Percentiles rank a stretch among this genome's conserved stretches.
Conservation (phyloP, 768 basidiomycete genomes). For the Mycena vitilis region DNA sequence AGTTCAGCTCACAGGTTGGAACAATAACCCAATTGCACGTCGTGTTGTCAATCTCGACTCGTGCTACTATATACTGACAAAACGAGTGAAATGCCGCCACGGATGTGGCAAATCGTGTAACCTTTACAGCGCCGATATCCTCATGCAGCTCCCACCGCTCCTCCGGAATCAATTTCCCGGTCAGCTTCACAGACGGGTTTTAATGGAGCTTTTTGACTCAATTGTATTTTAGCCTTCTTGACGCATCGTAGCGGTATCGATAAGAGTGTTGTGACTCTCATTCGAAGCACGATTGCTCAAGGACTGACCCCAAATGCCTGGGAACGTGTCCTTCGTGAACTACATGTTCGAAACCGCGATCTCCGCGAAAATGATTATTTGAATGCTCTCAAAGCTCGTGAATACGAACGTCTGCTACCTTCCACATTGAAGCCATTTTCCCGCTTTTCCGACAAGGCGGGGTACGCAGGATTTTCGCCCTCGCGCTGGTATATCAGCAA, state of each 20-base stretch:
- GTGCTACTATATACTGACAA: conserved; percentile 36
- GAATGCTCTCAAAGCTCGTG: conserved; percentile 10
- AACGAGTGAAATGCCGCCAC: conserved; percentile 19
- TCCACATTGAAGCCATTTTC: conserved; percentile 26
- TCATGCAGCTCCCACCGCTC: conserved; percentile 12
- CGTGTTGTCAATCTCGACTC: conserved; percentile 31
- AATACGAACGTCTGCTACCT: neutral
- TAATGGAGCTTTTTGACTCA: too few relatives aligned
- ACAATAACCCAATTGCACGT: conserved; percentile 32
- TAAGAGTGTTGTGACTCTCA: conserved; percentile 34
- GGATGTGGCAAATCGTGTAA: conserved; percentile 36
- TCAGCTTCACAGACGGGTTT: too few relatives aligned
- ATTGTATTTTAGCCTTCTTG: conserved; percentile 33
- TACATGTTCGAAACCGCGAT: conserved; percentile 34
- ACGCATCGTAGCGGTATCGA: conserved; percentile 37
- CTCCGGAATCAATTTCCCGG: too few relatives aligned
- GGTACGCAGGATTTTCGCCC: conserved; percentile 27
- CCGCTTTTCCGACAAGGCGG: conserved; percentile 20
- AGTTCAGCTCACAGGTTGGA: conserved; percentile 22
- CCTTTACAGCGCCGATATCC: conserved; percentile 31
- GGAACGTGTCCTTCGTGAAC: conserved; percentile 31
- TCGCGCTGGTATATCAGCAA: neutral
- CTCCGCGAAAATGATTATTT: conserved; percentile 33
- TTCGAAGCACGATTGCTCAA: conserved; percentile 31
- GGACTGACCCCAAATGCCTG: conserved; percentile 30